phyloP scores from a whole-genome alignment of 345 rosid genomes.

The Pelargonium nanum region DNA sequence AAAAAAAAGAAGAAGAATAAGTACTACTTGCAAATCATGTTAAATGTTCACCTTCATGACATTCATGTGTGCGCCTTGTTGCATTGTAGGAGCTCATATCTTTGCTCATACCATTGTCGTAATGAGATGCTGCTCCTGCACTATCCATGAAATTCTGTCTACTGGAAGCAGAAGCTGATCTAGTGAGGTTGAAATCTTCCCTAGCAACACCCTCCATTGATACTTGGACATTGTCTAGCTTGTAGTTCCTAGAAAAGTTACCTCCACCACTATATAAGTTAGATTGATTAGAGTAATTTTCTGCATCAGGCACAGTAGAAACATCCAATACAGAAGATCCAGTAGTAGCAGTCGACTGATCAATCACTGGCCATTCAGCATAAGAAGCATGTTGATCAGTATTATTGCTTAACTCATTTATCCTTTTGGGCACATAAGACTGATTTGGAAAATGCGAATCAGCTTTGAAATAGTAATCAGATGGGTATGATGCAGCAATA shows the following conservation, averaged over 20 bases:
- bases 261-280: neutral
- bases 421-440: too few species aligned
- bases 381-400: neutral
- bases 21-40: neutral
- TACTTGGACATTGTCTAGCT: neutral
- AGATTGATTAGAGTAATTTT: neutral
- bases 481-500: too few species aligned
- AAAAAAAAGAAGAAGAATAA: neutral
- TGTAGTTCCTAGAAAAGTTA: neutral
- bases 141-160: neutral
- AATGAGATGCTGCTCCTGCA: neutral
- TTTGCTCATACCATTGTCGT: neutral
- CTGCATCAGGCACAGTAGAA: neutral
- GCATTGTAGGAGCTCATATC: neutral
- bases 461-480: too few species aligned
- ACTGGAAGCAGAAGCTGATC: neutral
- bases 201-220: neutral
- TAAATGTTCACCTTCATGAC: too few species aligned
- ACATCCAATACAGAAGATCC: neutral
- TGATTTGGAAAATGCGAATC: too few species aligned
- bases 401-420: neutral
- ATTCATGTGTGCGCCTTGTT: neutral
- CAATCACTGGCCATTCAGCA: neutral
- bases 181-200: neutral
- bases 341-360: neutral